phyloP scores from a whole-genome alignment of 2,329 filamentous ascomycete species.

The Corinectria fuckeliana region DNA sequence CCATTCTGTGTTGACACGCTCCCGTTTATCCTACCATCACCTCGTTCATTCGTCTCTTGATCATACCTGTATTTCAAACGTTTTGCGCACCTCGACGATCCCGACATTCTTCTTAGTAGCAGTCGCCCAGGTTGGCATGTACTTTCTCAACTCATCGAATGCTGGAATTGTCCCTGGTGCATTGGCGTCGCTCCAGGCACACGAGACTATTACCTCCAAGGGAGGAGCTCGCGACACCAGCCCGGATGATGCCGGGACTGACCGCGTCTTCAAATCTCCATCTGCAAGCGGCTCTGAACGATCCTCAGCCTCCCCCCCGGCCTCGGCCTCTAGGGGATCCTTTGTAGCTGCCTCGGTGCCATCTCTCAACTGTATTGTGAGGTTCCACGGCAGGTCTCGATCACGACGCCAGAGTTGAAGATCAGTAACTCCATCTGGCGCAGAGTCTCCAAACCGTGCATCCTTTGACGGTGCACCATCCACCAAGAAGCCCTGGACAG shows the following conservation, averaged over 20 bases:
- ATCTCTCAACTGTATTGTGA: slow-evolving; percentile 49
- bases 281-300: not conserved
- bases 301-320: not conserved
- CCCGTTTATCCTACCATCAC: not conserved
- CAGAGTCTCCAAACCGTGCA: slow-evolving; percentile 69
- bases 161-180: slow-evolving; percentile 75
- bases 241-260: not conserved
- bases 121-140: slow-evolving; percentile 79
- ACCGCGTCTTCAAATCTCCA: slow-evolving; percentile 25
- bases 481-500: slow-evolving; percentile 70
- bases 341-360: not conserved
- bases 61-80: slow-evolving; percentile 45
- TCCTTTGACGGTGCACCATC: slow-evolving; percentile 65
- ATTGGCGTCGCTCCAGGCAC: slow-evolving; percentile 90
- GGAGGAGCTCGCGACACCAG: slow-evolving; percentile 13
- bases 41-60: not conserved
- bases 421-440: slow-evolving; percentile 66
- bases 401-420: slow-evolving; percentile 83
- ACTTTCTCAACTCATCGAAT: slow-evolving; percentile 79
- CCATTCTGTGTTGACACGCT: not conserved
- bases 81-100: slow-evolving; percentile 80
- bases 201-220: slow-evolving; percentile 72
- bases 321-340: not conserved
- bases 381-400: slow-evolving; percentile 78
- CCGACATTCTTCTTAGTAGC: slow-evolving; percentile 79